phyloP scores from a whole-genome alignment of 495 filamentous ascomycete species.

The Penicillium maclennaniae region DNA sequence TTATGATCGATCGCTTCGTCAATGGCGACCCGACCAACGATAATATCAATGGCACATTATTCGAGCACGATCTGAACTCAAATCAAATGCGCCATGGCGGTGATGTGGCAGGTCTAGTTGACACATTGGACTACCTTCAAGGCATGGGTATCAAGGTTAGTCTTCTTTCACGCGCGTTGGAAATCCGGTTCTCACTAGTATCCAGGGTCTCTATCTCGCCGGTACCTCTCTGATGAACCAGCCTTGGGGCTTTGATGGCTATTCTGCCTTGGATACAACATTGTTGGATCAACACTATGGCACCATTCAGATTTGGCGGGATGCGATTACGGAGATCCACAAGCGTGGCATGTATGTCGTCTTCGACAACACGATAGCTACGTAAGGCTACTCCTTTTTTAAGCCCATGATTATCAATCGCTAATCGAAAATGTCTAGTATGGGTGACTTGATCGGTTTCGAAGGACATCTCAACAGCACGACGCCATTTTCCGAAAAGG shows the following conservation, averaged over 20 bases:
- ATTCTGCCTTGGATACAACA: slow-evolving; percentile 64
- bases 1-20: slow-evolving; percentile 67
- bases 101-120: slow-evolving; percentile 59
- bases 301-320: slow-evolving; percentile 58
- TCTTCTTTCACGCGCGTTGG: neutral
- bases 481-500: slow-evolving; percentile 54
- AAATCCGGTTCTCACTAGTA: neutral
- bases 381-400: slow-evolving; percentile 38
- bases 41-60: slow-evolving; percentile 62
- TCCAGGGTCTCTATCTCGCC: slow-evolving; percentile 62
- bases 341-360: slow-evolving; percentile 65
- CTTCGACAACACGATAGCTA: slow-evolving; percentile 68
- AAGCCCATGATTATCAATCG: neutral
- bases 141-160: slow-evolving; percentile 71
- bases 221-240: slow-evolving; percentile 66
- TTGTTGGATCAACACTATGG: slow-evolving; percentile 67
- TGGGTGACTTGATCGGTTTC: slow-evolving; percentile 68
- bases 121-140: slow-evolving; percentile 68
- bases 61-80: slow-evolving; percentile 62
- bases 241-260: slow-evolving; percentile 66
- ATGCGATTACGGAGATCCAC: slow-evolving; percentile 62
- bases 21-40: slow-evolving; percentile 71
- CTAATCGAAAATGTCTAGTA: slow-evolving; percentile 21
- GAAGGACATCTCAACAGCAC: slow-evolving; percentile 61
- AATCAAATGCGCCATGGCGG: slow-evolving; percentile 72